Evolutionary conservation across 2,329 filamentous ascomycete genomes (phyloP).

Genomic region (Boeremia exigua): DNA sequence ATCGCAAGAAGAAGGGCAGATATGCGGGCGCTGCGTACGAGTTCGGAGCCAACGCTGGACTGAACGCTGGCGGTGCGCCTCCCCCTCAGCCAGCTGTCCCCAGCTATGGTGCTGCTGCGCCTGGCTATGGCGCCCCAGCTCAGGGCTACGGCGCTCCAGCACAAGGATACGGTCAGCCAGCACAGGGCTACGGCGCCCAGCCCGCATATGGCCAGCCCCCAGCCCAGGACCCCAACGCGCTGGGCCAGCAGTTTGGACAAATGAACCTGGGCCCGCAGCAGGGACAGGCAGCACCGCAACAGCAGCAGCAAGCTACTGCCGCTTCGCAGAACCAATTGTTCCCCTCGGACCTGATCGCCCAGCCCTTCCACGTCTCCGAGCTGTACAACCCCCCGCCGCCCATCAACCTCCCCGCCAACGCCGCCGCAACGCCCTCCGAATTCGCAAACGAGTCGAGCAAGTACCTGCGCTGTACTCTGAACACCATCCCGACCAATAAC

Average conservation of each 20-base stretch:
- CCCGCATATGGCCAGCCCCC: conserved; percentile 46
- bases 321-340: conserved; percentile 78
- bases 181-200: conserved; percentile 28
- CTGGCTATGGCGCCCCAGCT: conserved; percentile 30
- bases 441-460: conserved; percentile 90
- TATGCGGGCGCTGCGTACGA: conserved; percentile 96
- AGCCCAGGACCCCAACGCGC: conserved; percentile 63
- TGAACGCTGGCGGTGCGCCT: conserved; percentile 55
- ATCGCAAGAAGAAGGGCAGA: conserved; percentile 83
- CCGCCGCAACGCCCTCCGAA: conserved; percentile 90
- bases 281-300: conserved; percentile 38
- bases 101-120: conserved; percentile 35
- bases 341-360: conserved; percentile 86
- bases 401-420: conserved; percentile 89
- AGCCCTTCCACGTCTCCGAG: conserved; percentile 93
- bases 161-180: conserved; percentile 36
- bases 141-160: conserved; percentile 44
- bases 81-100: conserved; percentile 24
- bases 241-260: conserved; percentile 82
- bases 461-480: conserved; percentile 94
- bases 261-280: conserved; percentile 71
- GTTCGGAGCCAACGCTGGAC: conserved; percentile 83
- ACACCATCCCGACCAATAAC: conserved; percentile 90
- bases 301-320: conserved; percentile 39
- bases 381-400: conserved; percentile 89